A percentile compares a stretch with the other conserved stretches of the same genome.
phyloP scores from a whole-genome alignment of 73 alveolate genomes.

The Tetrahymena elliotti region DNA sequence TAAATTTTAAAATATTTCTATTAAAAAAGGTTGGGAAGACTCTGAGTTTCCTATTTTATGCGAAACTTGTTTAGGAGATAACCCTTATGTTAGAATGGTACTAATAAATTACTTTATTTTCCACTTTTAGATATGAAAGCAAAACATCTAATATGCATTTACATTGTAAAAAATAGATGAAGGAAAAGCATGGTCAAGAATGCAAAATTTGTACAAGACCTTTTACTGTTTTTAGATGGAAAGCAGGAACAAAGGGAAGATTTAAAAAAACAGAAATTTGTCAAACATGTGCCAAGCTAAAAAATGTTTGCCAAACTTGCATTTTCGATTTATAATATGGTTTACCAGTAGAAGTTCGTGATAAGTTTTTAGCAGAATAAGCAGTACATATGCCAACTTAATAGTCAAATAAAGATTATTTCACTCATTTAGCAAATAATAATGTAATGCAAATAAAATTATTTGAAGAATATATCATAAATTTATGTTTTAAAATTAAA shows the following conservation, averaged over 20 bases:
- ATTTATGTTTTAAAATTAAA: background rate
- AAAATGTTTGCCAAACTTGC: slow-evolving; percentile 96
- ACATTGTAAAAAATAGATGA: slow-evolving; percentile 1
- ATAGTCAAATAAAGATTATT: slow-evolving; percentile 86
- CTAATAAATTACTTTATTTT: slow-evolving; percentile 28
- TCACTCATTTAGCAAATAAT: slow-evolving; percentile 63
- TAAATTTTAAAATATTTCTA: background rate
- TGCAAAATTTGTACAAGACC: slow-evolving; percentile 94
- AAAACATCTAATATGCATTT: background rate
- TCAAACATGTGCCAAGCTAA: slow-evolving; percentile 93
- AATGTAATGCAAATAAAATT: slow-evolving; percentile 6
- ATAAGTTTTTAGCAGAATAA: slow-evolving; percentile 75
- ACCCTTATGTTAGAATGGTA: slow-evolving; percentile 93
- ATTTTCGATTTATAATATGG: slow-evolving; percentile 91
- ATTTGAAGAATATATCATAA: background rate
- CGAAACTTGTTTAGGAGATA: slow-evolving; percentile 89
- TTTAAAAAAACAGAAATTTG: slow-evolving; percentile 95
- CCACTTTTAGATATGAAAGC: background rate
- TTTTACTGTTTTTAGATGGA: slow-evolving; percentile 95
- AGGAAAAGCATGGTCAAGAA: slow-evolving; percentile 72
- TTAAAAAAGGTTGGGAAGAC: slow-evolving; percentile 92
- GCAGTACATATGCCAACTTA: slow-evolving; percentile 87
- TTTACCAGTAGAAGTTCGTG: slow-evolving; percentile 93
- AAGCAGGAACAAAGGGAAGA: slow-evolving; percentile 86
- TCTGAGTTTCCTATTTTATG: slow-evolving; percentile 95